Evolutionary conservation across 768 basidiomycete genomes (phyloP).

Genomic region (Auriscalpium microsporum): DNA sequence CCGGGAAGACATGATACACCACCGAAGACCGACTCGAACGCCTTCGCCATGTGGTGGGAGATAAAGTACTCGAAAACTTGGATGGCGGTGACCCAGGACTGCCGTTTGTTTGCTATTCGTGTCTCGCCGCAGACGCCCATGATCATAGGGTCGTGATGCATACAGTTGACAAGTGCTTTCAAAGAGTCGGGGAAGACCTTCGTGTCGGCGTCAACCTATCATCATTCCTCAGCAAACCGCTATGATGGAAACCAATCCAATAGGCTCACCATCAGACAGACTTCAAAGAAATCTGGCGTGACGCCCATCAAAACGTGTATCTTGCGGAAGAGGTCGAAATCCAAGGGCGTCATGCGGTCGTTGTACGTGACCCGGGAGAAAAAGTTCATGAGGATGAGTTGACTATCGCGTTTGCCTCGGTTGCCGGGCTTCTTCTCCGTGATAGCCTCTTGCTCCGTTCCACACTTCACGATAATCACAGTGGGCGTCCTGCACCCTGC

Average conservation of each 20-base stretch:
- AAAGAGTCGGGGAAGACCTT: conserved; percentile 90
- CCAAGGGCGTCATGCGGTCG: conserved; percentile 95
- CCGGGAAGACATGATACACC: conserved; percentile 98
- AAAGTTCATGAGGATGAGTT: conserved; percentile 99
- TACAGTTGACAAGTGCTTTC: conserved; percentile 88
- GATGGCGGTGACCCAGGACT: conserved; percentile 97
- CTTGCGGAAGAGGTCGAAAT: conserved; percentile 97
- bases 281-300: conserved; percentile 97
- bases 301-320: conserved; percentile 96
- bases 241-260: not conserved
- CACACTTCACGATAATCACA: conserved; percentile 93
- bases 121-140: conserved; percentile 99
- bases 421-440: conserved; percentile 94
- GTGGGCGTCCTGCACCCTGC: conserved; percentile 90
- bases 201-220: conserved; percentile 92
- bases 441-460: conserved; percentile 75
- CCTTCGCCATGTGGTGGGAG: conserved; percentile 96
- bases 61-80: conserved; percentile 99
- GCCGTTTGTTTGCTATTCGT: conserved; percentile 95
- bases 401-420: conserved; percentile 96
- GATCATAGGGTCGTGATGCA: conserved; percentile 98
- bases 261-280: conserved; percentile 82
- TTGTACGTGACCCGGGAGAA: conserved; percentile 99
- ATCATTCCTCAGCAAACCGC: conserved; percentile 2
- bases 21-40: conserved; percentile 97